Conservation (phyloP, 2,329 filamentous ascomycete species). For the Pseudocercospora ulei region DNA sequence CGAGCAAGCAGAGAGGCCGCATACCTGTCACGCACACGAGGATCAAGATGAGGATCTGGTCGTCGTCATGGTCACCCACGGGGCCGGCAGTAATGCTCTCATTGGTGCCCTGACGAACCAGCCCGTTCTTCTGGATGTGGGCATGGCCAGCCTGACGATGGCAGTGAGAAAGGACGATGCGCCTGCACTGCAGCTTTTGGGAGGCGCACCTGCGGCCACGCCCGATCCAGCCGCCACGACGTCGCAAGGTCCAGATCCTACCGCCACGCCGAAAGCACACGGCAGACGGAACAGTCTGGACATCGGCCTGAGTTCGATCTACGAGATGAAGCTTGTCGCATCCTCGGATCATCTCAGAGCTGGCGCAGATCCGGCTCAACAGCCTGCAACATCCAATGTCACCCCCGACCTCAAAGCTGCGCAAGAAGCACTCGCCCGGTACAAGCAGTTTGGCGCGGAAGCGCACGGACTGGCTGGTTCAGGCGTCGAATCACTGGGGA, state of each 20-base stretch:
- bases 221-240: conserved; percentile 7
- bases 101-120: conserved; percentile 87
- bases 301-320: conserved; percentile 47
- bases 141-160: conserved; percentile 84
- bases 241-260: conserved; percentile 22
- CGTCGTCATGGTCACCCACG: conserved; percentile 81
- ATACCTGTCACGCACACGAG: conserved; percentile 39
- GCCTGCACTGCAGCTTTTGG: conserved; percentile 11
- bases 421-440: conserved; percentile 18
- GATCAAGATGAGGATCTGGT: conserved; percentile 64
- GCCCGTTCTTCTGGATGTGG: conserved; percentile 81
- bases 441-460: conserved; percentile 18
- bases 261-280: conserved; percentile 23
- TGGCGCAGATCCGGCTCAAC: conserved; percentile 37
- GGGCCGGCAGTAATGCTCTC: conserved; percentile 88
- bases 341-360: conserved; percentile 63
- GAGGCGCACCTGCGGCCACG: conserved; percentile 2
- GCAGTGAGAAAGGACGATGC: conserved; percentile 53
- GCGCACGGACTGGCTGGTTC: conserved; percentile 17
- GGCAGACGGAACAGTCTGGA: conserved; percentile 38
- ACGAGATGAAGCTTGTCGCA: conserved; percentile 65
- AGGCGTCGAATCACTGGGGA: conserved; percentile 18
- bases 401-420: conserved; percentile 16
- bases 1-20: conserved; percentile 31
- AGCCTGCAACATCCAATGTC: conserved; percentile 12